These are phyloP conservation scores for Isatis tinctoria DNA, from an alignment of 345 rosid genomes.

Conservation along the genomic window DNA sequence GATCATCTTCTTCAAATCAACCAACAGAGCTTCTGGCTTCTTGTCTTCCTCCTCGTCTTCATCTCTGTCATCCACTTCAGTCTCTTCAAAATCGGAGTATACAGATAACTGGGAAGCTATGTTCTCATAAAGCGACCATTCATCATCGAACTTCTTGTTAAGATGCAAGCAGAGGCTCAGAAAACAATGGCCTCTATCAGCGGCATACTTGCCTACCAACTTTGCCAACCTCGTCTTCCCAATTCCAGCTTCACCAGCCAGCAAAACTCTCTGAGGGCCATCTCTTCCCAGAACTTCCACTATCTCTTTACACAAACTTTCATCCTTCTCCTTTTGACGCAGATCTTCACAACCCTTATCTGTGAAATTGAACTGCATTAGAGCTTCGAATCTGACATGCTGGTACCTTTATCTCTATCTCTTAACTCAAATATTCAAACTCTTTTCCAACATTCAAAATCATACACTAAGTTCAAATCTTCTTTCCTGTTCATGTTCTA, in stretches of 20 bases:
- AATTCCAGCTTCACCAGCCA: conserved; percentile 35
- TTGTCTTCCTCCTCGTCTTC: conserved; percentile 20
- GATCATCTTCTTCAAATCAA: neutral
- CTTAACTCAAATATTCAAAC: neutral
- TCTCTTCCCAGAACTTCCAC: neutral
- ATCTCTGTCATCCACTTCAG: conserved; percentile 25
- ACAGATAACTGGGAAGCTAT: conserved; percentile 39
- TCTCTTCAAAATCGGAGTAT: conserved; percentile 28
- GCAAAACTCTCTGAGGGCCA: conserved; percentile 8
- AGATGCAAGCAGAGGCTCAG: conserved; percentile 37
- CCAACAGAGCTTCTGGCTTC: neutral
- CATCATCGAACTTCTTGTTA: neutral
- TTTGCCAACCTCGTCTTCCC: conserved; percentile 56
- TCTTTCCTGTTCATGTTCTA: too few relatives aligned
- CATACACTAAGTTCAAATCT: too few relatives aligned
- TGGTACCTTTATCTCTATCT: neutral
- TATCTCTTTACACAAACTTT: neutral
- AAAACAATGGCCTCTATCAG: neutral
- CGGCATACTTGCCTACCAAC: neutral
- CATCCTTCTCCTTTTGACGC: neutral
- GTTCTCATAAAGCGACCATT: conserved; percentile 26
- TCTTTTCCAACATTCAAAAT: neutral
- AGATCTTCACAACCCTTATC: neutral
- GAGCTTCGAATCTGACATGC: neutral
- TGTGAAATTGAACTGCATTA: neutral